Evolutionary conservation across 1,139 yeast species (phyloP), one percentile per base, ranked within the genome.

Genomic region (Blastobotrys niveus): DNA sequence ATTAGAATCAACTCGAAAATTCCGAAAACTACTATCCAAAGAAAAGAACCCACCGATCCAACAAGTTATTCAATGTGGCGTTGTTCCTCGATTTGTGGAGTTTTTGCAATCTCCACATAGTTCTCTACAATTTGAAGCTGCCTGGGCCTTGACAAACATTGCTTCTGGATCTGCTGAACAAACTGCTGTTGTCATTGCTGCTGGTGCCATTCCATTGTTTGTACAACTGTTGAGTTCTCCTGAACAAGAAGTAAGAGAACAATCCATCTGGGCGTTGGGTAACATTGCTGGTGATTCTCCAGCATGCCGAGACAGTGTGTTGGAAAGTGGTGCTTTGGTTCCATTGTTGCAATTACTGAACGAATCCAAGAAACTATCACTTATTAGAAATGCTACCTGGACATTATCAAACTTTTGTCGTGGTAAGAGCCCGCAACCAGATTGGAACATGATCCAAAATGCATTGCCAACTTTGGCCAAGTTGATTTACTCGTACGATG

Each of bases 191-290:
- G 97, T 91, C 46, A 94, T 91, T 46, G 91, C 87, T 50, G 82
- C 89, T 14, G 94, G 93, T 44, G 97, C 97, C 0, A 94, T 91
- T 35, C 98, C 97, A 19, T 70, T 80, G 49, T 88, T 91, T 67
- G 96, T 91, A 39, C 76, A 82, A 54, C 74, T 93, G 55, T 74
- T 93, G 57, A 75, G 77, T 57, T 83, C 95, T 5, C 80, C 79
- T 50, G 86, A 94, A 40, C 72, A 81, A 46, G 98, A 93, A 62
- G 96, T 93, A 48, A 86, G 87, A 66, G 98, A 91, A 64, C 98
- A 91, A 70, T 97, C 97, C 18, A 91, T 91, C 56, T 91, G 98
- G 98, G 98, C 98, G 31, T 73, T 91, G 57, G 98, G 98, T 67
- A 93, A 91, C 65, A 96, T 91, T 64, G 97, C 98, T 25, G 98